Base-by-base conservation (phyloP, 306 rosid genomes). In the Malus fusca region DNA sequence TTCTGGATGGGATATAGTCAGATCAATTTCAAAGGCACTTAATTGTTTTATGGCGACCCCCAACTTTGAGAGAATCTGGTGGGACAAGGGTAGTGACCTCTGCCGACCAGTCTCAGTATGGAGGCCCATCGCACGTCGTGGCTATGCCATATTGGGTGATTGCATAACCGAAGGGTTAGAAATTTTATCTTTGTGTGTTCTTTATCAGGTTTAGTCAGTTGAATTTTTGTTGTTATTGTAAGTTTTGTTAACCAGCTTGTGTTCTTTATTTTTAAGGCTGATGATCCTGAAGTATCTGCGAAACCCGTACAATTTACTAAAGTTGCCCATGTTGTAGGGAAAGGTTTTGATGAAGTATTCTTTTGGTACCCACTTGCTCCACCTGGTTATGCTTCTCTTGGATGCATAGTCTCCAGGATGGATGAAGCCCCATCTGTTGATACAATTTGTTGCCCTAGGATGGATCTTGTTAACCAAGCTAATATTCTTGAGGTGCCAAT, bases 331-430 rank as follows among this genome's bases (percentile, higher is more conserved):
- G 85, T 95, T 76, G 72, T 74, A 25, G 96, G 87, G 69, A 95
- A 90, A 80, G 97, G 99, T 74, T 64, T 90, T 44, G 97, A 95
- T 64, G 99, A 92, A 87, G 86, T 85, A 75, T 90, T 88, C 90
- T 92, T 95, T 83, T 95, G 99, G 99, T 92, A 90, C 79, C 99
- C 99, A 44, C 79, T 82, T 83, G 96, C 99, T 72, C 99, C 99
- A 69, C 97, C 99, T 59, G 99, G 99, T 84, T 95, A 90, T 90
- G 97, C 93, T 82, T 90, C 97, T 84, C 82, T 95, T 4, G 99
- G 99, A 80, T 95, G 99, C 85, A 81, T 89, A 70, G 96, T 95
- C 84, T 81, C 99, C 71, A 89, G 77, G 80, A 83, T 80, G 72
- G 96, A 89, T 87, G 96, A 89, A 87, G 85, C 97, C 56, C 99